Base-by-base conservation (phyloP, 352 stramenopile species). In the Phytophthora lateralis region DNA sequence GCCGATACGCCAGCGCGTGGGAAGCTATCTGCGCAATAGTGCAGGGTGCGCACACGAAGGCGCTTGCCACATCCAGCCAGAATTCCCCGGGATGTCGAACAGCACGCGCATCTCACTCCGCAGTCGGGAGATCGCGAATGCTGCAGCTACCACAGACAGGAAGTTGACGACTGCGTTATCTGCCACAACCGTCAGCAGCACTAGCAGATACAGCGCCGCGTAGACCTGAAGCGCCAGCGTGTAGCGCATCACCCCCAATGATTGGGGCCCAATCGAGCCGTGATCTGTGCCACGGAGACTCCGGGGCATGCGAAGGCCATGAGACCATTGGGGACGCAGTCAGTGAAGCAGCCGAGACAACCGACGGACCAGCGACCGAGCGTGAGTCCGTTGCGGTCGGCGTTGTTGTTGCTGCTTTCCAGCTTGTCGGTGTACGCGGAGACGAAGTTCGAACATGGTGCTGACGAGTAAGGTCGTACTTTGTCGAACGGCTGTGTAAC, bases 221-320 rank as follows among this genome's bases (percentile, higher is more conserved):
- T 83, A 85, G 9, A 68, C 42, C 12, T 56, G 60, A 30, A 89
- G 59, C 42, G 69, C 80, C 42, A 82, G 43, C 53, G 63, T 64
- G 63, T 83, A 87, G 37, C 62, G 63, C 43, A 78, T 60, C 17
- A 89, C 62, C 8, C 82, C 82, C 48, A n/a, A n/a, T n/a, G n/a
- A n/a, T n/a, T n/a, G n/a, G n/a, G n/a, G n/a, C n/a, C n/a, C n/a
- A 80, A 24, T 1, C 68, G 68, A 12, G 63, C 48, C 1, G 49
- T 47, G 37, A 70, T 73, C 48, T 80, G 71, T 27, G 63, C 67
- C 43, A 80, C 48, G 21, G 68, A 69, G 20, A 80, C 44, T 26
- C 73, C 58, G 7, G 69, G 69, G 32, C 69, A 81, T 0, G 69
- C 12, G 47, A 69, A 69, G 12, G 55, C 46, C 69, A 81, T 76